These are phyloP conservation scores for Stephania japonica DNA, from an alignment of 164 flowering plant genomes.

Conservation along the genomic window DNA sequence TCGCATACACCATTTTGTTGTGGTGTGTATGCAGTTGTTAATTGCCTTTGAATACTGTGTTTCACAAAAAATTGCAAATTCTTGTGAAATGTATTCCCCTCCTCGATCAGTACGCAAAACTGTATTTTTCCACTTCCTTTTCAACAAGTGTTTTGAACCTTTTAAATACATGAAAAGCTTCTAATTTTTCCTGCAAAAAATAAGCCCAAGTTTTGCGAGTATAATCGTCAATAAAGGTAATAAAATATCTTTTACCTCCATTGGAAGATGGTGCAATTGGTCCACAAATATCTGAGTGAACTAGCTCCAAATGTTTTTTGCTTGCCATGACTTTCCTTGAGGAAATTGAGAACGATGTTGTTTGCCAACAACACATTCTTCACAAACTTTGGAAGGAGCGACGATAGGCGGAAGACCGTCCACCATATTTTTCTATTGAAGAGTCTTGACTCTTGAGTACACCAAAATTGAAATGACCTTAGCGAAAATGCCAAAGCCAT, in stretches of 20 bases:
- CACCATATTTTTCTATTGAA: too few relatives aligned
- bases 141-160: neutral
- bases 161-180: neutral
- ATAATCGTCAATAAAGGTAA: slow-evolving; percentile 6
- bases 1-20: neutral
- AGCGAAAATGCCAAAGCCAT: neutral
- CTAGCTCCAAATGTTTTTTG: neutral
- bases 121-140: neutral
- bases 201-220: slow-evolving; percentile 3
- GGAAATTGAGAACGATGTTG: too few relatives aligned
- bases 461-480: too few relatives aligned
- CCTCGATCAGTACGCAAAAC: neutral
- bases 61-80: neutral
- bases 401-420: neutral
- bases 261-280: neutral
- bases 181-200: neutral
- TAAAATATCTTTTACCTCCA: neutral
- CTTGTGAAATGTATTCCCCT: neutral
- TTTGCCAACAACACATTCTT: too few relatives aligned
- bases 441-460: too few relatives aligned
- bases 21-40: neutral
- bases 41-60: neutral
- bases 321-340: neutral
- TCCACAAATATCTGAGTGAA: neutral
- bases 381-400: neutral